A percentile compares a stretch with the other conserved stretches of the same genome.
Evolutionary conservation across 441 rosid species (phyloP).

Genomic region (Syzygium malaccense): DNA sequence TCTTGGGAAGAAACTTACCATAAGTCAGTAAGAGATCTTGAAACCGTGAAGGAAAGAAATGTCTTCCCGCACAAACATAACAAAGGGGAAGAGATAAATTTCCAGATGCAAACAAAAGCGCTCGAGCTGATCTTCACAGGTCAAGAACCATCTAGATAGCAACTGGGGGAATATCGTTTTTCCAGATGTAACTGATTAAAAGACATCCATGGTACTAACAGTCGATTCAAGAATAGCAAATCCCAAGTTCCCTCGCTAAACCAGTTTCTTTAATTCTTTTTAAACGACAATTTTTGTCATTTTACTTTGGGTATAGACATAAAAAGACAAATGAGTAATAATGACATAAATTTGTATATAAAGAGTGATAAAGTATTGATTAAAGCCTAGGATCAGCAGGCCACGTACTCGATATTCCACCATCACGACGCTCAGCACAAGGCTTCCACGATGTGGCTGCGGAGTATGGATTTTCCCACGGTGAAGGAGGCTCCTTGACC

Average conservation of each 20-base stretch:
- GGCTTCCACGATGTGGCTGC: constrained; percentile 99
- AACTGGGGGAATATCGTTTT: background rate
- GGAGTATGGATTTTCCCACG: constrained; percentile 93
- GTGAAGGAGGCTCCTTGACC: constrained; percentile 93
- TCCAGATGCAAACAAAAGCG: background rate
- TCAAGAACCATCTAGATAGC: background rate
- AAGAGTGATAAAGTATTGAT: background rate
- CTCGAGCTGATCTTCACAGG: background rate
- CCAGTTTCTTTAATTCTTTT: background rate
- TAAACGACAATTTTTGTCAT: background rate
- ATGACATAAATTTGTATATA: background rate
- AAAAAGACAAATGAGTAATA: background rate
- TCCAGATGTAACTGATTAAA: background rate
- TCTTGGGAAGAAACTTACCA: background rate
- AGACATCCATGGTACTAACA: background rate
- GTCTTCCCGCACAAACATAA: background rate
- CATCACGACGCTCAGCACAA: constrained; percentile 79
- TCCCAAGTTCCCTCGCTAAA: background rate
- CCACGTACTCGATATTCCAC: constrained; percentile 67
- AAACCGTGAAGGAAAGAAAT: background rate
- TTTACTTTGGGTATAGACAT: background rate
- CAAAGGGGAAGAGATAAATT: background rate
- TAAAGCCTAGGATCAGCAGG: background rate
- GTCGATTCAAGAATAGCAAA: background rate
- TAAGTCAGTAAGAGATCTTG: background rate